Evolutionary conservation across 2,329 filamentous ascomycete genomes (phyloP).

Genomic region (Calonectria pseudoturangicola): DNA sequence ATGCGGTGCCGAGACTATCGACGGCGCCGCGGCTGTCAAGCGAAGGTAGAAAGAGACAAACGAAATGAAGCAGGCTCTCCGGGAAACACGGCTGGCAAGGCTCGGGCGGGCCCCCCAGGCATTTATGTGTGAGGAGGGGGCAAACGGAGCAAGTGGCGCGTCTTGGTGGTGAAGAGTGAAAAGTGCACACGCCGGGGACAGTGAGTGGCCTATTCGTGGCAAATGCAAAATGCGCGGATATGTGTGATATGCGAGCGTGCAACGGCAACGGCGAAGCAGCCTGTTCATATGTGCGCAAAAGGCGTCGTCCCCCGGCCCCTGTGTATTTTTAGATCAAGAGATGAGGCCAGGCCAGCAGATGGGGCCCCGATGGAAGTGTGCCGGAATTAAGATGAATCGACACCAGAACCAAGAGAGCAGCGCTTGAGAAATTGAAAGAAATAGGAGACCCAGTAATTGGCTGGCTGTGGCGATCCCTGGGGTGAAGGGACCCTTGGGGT

Average conservation of each 20-base stretch:
- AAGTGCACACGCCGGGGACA: constrained; percentile 25
- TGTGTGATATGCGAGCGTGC: constrained; percentile 7
- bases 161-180: constrained; percentile 21
- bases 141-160: constrained; percentile 39
- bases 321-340: constrained; percentile 34
- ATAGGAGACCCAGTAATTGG: constrained; percentile 24
- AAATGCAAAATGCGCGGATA: constrained; percentile 18
- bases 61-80: constrained; percentile 46
- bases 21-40: constrained; percentile 43
- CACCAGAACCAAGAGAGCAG: constrained; percentile 12
- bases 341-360: constrained; percentile 15
- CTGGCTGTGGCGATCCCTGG: constrained; percentile 12
- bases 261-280: not conserved
- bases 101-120: constrained; percentile 39
- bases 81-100: constrained; percentile 44
- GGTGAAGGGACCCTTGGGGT: not conserved
- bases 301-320: not conserved
- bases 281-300: constrained; percentile 14
- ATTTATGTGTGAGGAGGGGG: constrained; percentile 30
- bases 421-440: constrained; percentile 28
- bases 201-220: constrained; percentile 25
- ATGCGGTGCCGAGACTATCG: constrained; percentile 33
- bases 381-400: constrained; percentile 27
- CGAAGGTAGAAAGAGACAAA: constrained; percentile 41
- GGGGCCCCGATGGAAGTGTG: constrained; percentile 17